Conservation (phyloP, 495 filamentous ascomycete species). For the Collariella sp. region DNA sequence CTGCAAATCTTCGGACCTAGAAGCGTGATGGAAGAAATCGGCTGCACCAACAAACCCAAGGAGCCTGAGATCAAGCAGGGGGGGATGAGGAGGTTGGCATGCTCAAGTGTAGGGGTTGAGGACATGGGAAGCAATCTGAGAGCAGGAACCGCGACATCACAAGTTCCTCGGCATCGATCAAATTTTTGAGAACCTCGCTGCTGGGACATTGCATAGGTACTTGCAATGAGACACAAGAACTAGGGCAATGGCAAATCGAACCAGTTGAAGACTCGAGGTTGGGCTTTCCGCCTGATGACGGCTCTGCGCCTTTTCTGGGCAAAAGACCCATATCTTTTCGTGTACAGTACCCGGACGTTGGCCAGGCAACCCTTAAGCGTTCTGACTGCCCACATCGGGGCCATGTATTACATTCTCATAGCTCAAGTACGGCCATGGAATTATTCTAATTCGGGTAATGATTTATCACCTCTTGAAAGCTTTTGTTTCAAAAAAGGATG, state of each 20-base stretch:
- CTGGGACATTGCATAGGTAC: no score
- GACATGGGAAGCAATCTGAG: background rate
- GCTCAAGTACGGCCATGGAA: no score
- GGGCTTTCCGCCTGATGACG: no score
- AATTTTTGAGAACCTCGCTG: no score
- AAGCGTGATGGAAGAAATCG: background rate
- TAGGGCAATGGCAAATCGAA: no score
- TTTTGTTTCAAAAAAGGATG: no score
- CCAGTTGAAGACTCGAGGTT: no score
- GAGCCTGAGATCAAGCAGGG: background rate
- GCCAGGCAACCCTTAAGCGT: background rate
- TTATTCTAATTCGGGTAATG: no score
- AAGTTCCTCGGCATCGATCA: no score
- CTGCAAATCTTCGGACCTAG: background rate
- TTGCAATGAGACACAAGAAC: no score
- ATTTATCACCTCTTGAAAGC: no score
- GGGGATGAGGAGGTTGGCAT: background rate
- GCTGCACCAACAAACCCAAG: background rate
- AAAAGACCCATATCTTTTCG: background rate
- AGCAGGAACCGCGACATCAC: no score
- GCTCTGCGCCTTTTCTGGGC: background rate
- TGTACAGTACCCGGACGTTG: background rate
- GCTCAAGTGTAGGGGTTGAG: background rate
- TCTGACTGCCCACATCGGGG: background rate
- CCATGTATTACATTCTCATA: background rate